Evolutionary conservation across 805 yeast genomes (phyloP).

Genomic region (Brettanomyces sp.): DNA sequence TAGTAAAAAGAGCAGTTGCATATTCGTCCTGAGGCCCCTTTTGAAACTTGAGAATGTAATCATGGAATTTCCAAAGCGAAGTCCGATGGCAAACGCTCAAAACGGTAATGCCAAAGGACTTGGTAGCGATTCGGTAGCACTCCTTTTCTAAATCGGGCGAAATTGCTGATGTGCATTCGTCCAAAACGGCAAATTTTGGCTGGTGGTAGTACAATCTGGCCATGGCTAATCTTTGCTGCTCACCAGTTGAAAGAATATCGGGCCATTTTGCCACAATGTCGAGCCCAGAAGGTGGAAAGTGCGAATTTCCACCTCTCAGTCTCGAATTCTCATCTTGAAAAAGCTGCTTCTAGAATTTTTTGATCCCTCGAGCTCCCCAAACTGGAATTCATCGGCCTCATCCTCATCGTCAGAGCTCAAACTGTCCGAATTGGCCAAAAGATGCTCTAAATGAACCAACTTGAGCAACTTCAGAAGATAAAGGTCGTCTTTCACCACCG

Average conservation of each 20-base stretch:
- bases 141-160: slow-evolving; percentile 84
- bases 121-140: slow-evolving; percentile 74
- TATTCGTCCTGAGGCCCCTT: slow-evolving; percentile 4
- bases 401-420: slow-evolving; percentile 12
- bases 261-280: slow-evolving; percentile 73
- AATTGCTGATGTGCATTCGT: slow-evolving; percentile 93
- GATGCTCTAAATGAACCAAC: slow-evolving; percentile 50
- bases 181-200: slow-evolving; percentile 90
- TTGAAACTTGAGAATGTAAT: slow-evolving; percentile 61
- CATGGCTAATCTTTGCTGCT: slow-evolving; percentile 89
- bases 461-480: slow-evolving; percentile 45
- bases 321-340: background rate
- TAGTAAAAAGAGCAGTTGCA: slow-evolving; percentile 29
- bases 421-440: slow-evolving; percentile 30
- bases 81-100: slow-evolving; percentile 90
- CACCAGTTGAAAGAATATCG: slow-evolving; percentile 82
- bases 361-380: background rate
- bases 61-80: slow-evolving; percentile 87
- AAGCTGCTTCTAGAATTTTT: no score
- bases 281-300: slow-evolving; percentile 25
- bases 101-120: slow-evolving; percentile 66
- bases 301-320: background rate
- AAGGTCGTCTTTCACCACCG: slow-evolving; percentile 31
- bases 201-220: slow-evolving; percentile 84
- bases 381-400: slow-evolving; percentile 4